A percentile compares a stretch with the other conserved stretches of the same genome.
These are phyloP conservation scores for Bertia moriformis DNA, from an alignment of 2,329 filamentous ascomycete genomes.

Conservation along the genomic window DNA sequence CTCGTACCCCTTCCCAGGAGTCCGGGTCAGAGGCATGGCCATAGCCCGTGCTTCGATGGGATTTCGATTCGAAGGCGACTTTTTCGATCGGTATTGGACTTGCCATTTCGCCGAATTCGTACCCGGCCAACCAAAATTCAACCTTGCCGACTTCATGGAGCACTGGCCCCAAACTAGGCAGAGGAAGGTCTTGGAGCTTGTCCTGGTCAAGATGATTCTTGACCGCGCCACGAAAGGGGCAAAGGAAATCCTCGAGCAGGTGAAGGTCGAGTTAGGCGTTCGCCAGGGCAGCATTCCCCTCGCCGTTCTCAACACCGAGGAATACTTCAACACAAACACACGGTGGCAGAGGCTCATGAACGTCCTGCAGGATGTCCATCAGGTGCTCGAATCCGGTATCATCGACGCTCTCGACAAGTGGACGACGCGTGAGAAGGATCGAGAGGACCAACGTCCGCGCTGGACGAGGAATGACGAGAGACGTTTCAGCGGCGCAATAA, in stretches of 20 bases:
- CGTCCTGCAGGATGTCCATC: slow-evolving; percentile 7
- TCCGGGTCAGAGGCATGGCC: slow-evolving; percentile 2
- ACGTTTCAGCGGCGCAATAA: slow-evolving; percentile 7
- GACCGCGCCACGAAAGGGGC: slow-evolving; percentile 4
- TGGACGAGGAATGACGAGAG: slow-evolving; percentile 16
- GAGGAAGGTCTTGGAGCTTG: slow-evolving; percentile 13
- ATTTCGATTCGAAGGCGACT: slow-evolving; percentile 14
- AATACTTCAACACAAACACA: slow-evolving; percentile 2
- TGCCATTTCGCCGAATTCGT: slow-evolving; percentile 12
- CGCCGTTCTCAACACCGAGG: slow-evolving; percentile 2
- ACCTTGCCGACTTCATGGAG: no score
- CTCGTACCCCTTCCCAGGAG: slow-evolving; percentile 1
- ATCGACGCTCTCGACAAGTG: slow-evolving; percentile 11
- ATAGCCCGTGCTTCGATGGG: slow-evolving; percentile 8
- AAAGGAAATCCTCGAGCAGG: slow-evolving; percentile 4
- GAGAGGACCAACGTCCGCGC: no score
- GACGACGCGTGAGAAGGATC: slow-evolving; percentile 10
- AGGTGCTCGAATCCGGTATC: slow-evolving; percentile 7
- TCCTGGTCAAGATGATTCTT: slow-evolving; percentile 9
- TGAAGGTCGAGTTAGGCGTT: slow-evolving; percentile 3
- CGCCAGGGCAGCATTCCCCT: neutral
- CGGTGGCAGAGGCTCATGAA: slow-evolving; percentile 7
- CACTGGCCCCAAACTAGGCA: slow-evolving; percentile 13
- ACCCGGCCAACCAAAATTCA: no score
- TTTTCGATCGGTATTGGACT: slow-evolving; percentile 17